Base-by-base conservation (phyloP, 2,329 filamentous ascomycete species). In the Pseudocercospora eumusae region DNA sequence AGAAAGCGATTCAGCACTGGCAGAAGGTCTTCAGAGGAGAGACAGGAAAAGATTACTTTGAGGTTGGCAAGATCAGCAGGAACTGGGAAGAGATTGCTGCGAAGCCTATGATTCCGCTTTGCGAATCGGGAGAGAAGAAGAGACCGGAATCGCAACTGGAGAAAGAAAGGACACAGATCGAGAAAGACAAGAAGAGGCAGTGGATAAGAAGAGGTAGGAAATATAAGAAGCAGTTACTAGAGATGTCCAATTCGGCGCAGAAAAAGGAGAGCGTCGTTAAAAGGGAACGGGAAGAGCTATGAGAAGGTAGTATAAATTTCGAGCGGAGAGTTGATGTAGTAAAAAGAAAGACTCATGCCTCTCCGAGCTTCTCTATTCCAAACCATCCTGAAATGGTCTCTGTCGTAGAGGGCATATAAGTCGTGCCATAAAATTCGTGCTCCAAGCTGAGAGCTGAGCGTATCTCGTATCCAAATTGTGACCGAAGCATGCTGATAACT, bases 1-100 rank as follows among this genome's bases (percentile, higher is more conserved):
- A 85, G 63, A 84, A 86, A 21, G 85, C 86, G 11, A 80, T 99
- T 60, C 80, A 84, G 74, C 88, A 93, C 76, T 98, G 93, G 95
- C 86, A 89, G 63, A 81, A 84, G 56, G 92, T 98, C 79, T 98
- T 97, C 64, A 64, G 75, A 10, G 81, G 81, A 0, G 78, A 79
- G 72, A 82, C 78, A 61, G 89, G 86, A 74, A 84, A 88, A 72
- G 92, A 91, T 79, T 98, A 98, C 78, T 85, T 86, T 65, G 85
- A 86, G 77, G 90, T 96, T 4, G 95, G 95, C 3, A 85, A 83
- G 74, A 85, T 98, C 13, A 82, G 86, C 75, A 78, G 80, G 66
- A 81, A 86, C 63, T 82, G 85, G 62, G 80, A 87, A 80, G 81
- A 88, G 73, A 82, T 88, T 71, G 85, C 84, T 58, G 76, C 75